A percentile compares a stretch with the other conserved stretches of the same genome.
phyloP scores from a whole-genome alignment of 768 basidiomycete species.

The Clitopilus passeckerianus region DNA sequence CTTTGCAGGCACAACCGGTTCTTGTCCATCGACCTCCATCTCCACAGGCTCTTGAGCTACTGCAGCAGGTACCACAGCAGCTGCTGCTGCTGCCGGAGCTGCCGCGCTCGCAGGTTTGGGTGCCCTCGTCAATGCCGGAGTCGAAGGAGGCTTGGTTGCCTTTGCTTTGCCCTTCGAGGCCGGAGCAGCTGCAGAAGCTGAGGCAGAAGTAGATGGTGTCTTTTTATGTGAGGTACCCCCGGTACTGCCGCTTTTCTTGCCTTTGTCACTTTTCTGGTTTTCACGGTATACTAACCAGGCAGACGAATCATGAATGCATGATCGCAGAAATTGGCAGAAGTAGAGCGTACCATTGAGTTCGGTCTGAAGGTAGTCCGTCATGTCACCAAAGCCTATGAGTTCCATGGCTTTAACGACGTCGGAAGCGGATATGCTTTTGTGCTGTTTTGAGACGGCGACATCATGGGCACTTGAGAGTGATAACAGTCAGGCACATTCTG shows the following conservation, averaged over 20 bases:
- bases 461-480: conserved; percentile 68
- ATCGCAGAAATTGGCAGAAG: neutral
- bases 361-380: conserved; percentile 54
- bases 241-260: conserved; percentile 28
- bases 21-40: neutral
- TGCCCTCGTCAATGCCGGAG: neutral
- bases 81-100: neutral
- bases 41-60: neutral
- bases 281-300: conserved; percentile 58
- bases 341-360: conserved; percentile 58
- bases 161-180: conserved; percentile 23
- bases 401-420: conserved; percentile 89
- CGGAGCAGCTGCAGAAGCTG: conserved; percentile 15
- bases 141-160: conserved; percentile 20
- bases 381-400: conserved; percentile 68
- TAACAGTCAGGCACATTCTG: neutral
- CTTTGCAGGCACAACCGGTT: conserved; percentile 18
- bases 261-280: conserved; percentile 56
- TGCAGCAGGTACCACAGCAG: neutral
- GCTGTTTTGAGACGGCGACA: conserved; percentile 81
- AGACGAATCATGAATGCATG: neutral
- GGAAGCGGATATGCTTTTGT: conserved; percentile 77
- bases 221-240: conserved; percentile 17
- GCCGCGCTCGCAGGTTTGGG: neutral
- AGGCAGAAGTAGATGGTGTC: conserved; percentile 11